A percentile compares a stretch with the other conserved stretches of the same genome.
phyloP scores from a whole-genome alignment of 177 flowering plant species.

The Vitis hybrid region DNA sequence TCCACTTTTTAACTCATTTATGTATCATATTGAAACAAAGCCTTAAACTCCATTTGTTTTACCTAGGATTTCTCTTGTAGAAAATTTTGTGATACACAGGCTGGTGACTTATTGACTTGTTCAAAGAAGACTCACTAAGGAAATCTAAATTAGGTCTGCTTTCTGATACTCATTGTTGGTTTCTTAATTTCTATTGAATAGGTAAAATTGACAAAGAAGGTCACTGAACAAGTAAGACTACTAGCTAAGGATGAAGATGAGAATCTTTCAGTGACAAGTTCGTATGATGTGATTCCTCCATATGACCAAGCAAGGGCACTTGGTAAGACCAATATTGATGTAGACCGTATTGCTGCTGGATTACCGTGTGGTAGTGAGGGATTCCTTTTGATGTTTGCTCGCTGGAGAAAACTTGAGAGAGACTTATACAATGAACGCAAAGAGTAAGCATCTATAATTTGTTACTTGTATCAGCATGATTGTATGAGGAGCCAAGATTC shows the following conservation, averaged over 20 bases:
- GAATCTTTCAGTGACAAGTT: conserved; percentile 59
- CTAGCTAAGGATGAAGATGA: conserved; percentile 94
- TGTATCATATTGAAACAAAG: no score
- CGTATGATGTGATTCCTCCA: conserved; percentile 75
- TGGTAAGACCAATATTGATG: conserved; percentile 93
- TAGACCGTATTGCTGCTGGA: conserved; percentile 95
- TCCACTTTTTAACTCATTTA: no score
- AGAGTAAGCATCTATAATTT: conserved; percentile 49
- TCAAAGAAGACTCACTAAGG: no score
- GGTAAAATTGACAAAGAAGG: conserved; percentile 85
- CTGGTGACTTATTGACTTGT: no score
- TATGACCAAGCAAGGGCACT: conserved; percentile 99
- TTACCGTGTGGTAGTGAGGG: conserved; percentile 99
- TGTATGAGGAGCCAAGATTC: not conserved
- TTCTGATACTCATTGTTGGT: not conserved
- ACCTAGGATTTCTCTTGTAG: no score
- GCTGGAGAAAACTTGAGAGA: conserved; percentile 98
- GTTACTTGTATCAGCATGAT: not conserved
- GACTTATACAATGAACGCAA: conserved; percentile 97
- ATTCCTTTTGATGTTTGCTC: conserved; percentile 97
- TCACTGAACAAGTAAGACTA: conserved; percentile 88
- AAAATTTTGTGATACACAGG: no score
- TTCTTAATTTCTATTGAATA: conserved; percentile 18
- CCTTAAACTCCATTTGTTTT: no score
- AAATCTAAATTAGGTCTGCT: not conserved